These are phyloP conservation scores for Nicotiana sylvestris DNA, from an alignment of 257 asterid species.

Conservation along the genomic window DNA sequence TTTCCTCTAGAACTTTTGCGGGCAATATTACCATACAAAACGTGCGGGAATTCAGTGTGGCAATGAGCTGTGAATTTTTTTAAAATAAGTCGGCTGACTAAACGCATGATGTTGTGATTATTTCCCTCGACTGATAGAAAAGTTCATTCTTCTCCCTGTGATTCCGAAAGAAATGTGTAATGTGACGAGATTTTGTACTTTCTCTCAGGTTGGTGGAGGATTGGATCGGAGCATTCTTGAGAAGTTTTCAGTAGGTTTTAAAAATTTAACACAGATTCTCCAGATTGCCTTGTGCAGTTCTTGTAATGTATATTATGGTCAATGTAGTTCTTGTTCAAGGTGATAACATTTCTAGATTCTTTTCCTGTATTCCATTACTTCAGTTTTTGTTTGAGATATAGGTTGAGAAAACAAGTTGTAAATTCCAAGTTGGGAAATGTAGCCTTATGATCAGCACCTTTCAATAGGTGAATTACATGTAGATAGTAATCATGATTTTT, in stretches of 20 bases:
- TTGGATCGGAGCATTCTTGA: not conserved
- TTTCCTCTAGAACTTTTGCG: not conserved
- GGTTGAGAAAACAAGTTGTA: not conserved
- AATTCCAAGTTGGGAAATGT: not conserved
- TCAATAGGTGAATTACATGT: not conserved
- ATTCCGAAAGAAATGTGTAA: not conserved
- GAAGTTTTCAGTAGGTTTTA: not conserved
- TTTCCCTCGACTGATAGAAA: not conserved
- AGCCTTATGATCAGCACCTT: not conserved
- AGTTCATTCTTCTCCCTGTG: not conserved
- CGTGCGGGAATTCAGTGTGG: not conserved
- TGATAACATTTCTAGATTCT: not conserved
- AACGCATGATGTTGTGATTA: not conserved
- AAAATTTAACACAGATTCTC: not conserved
- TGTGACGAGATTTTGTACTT: not conserved
- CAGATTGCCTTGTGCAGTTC: not conserved
- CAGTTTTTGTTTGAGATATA: not conserved
- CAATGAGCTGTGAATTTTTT: not conserved
- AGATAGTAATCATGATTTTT: not conserved
- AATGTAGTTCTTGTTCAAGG: not conserved
- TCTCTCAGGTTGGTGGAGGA: not conserved
- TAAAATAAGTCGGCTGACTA: not conserved
- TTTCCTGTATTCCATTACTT: not conserved
- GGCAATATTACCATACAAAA: not conserved
- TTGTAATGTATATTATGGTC: slow-evolving; percentile 12